Base-by-base conservation (phyloP, 2,329 filamentous ascomycete genomes). In the Zopfia rhizophila region DNA sequence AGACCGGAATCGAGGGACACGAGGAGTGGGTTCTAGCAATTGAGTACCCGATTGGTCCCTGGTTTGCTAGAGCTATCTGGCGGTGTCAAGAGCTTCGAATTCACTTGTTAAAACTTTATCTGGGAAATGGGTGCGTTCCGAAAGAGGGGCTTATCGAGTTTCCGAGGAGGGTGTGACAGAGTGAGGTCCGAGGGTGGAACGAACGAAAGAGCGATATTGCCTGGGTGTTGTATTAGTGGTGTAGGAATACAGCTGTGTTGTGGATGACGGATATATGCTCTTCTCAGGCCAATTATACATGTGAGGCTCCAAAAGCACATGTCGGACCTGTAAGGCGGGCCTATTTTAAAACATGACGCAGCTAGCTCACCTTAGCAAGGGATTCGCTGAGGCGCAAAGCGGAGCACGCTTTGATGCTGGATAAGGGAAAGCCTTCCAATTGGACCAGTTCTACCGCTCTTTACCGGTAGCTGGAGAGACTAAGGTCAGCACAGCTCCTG, bases 361-460 rank as follows among this genome's bases (percentile, higher is more conserved):
- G 57, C 31, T 45, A 60, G 51, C 63, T 58, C 54, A 61, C 63
- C 58, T 59, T 32, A 32, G 48, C 45, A 45, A 42, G 35, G 29
- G 33, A 27, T 10, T 22, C 17, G n/a, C 13, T 19, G 28, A 29
- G 12, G 13, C 38, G 29, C 22, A 28, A 8, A 12, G n/a, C 22
- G 33, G 13, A 16, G 6, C n/a, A 24, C 24, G 45, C 24, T 31
- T 23, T 36, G 32, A 22, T 37, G 40, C 30, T 35, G 53, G 65
- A 66, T 65, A 66, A 66, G 58, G 17, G 19, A 19, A 35, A 10
- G 33, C 22, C 8, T 31, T 53, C 44, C 66, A 67, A 70, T 69
- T 70, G 66, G 67, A 40, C 52, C 49, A 48, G 54, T 54, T 53
- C 58, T 60, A 67, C 61, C 59, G 63, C 63, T 61, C 47, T 61